phyloP scores from a whole-genome alignment of 176 grass and related monocot genomes.

The Chrysopogon serrulatus region DNA sequence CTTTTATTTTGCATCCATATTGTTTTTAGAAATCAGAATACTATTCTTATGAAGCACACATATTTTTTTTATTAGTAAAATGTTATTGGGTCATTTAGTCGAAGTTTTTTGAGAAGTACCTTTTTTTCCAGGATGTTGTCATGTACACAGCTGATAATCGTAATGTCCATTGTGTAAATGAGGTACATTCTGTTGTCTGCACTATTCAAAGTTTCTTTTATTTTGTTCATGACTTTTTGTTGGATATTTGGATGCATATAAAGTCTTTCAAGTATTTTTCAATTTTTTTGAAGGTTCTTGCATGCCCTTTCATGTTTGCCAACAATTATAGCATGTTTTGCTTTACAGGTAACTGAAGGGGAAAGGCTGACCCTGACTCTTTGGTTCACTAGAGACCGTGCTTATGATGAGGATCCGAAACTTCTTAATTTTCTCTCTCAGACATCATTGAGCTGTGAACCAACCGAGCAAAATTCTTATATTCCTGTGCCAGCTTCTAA shows the following conservation, averaged over 20 bases:
- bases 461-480: slow-evolving; percentile 34
- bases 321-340: slow-evolving; percentile 13
- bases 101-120: background rate
- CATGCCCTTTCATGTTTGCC: slow-evolving; percentile 2
- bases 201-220: background rate
- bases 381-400: slow-evolving; percentile 78
- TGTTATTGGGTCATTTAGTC: background rate
- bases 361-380: slow-evolving; percentile 92
- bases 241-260: background rate
- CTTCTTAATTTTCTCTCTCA: slow-evolving; percentile 74
- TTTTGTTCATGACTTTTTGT: background rate
- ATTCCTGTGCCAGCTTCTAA: slow-evolving; percentile 72
- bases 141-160: slow-evolving; percentile 79
- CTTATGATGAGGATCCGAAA: slow-evolving; percentile 87
- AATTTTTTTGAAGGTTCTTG: background rate
- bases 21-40: slow-evolving; percentile 20
- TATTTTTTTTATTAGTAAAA: background rate
- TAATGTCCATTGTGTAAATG: slow-evolving; percentile 86
- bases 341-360: slow-evolving; percentile 73
- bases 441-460: slow-evolving; percentile 25
- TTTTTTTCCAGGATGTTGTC: slow-evolving; percentile 71
- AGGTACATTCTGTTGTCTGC: slow-evolving; percentile 44
- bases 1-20: background rate
- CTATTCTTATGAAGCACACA: background rate
- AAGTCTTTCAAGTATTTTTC: slow-evolving; percentile 4